These are phyloP conservation scores for Castanea crenata DNA, from an alignment of 306 rosid species.

Conservation along the genomic window DNA sequence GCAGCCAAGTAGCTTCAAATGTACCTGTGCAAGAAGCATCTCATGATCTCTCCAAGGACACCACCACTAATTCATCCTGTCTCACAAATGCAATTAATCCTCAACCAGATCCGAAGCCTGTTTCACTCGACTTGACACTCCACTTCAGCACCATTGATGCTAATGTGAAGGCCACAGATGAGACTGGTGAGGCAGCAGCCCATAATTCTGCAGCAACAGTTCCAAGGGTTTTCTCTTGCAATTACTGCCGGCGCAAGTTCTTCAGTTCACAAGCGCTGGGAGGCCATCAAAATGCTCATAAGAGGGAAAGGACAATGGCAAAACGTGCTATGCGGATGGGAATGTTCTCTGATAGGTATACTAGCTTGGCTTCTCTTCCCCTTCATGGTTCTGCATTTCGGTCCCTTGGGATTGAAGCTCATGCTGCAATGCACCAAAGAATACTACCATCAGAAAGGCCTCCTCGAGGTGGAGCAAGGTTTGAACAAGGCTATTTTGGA, in stretches of 20 bases:
- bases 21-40: slow-evolving; percentile 41
- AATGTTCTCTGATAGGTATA: slow-evolving; percentile 55
- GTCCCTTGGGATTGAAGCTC: slow-evolving; percentile 78
- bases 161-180: slow-evolving; percentile 42
- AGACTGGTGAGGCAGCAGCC: slow-evolving; percentile 39
- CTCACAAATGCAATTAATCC: slow-evolving; percentile 41
- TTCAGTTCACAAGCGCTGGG: slow-evolving; percentile 92
- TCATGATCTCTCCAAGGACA: slow-evolving; percentile 49
- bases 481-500: slow-evolving; percentile 48
- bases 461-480: slow-evolving; percentile 55
- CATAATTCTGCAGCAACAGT: slow-evolving; percentile 32
- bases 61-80: slow-evolving; percentile 49
- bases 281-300: slow-evolving; percentile 93
- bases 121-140: slow-evolving; percentile 67
- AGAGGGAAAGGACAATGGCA: slow-evolving; percentile 88
- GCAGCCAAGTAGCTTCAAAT: slow-evolving; percentile 48
- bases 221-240: slow-evolving; percentile 81
- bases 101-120: slow-evolving; percentile 31
- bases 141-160: slow-evolving; percentile 39
- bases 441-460: slow-evolving; percentile 34
- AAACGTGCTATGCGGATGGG: slow-evolving; percentile 83
- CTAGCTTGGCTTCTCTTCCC: slow-evolving; percentile 81
- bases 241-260: slow-evolving; percentile 82
- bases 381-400: slow-evolving; percentile 73
- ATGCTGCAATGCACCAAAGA: slow-evolving; percentile 61